These are phyloP conservation scores for Porodaedalea pini DNA, from an alignment of 1,284 basidiomycete genomes.

Conservation along the genomic window DNA sequence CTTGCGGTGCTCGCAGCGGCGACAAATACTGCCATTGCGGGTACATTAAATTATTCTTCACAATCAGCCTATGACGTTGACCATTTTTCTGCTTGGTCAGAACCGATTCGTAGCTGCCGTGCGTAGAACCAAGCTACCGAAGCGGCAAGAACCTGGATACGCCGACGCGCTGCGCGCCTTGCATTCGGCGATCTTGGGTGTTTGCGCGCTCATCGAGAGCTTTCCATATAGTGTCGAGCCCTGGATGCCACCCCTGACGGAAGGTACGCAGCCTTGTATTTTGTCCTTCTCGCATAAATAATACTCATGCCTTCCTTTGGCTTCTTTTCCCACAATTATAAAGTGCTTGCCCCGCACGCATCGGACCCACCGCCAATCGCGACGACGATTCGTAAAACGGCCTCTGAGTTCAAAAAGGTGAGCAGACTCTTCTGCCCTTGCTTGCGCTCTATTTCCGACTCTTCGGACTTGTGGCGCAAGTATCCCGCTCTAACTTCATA, in stretches of 20 bases:
- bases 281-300: constrained; percentile 25
- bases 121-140: constrained; percentile 63
- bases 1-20: constrained; percentile 88
- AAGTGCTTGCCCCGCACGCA: constrained; percentile 75
- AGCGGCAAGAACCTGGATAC: constrained; percentile 70
- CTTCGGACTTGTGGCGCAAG: too few species aligned
- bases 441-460: too few species aligned
- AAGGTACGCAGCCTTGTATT: constrained; percentile 46
- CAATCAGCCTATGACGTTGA: not conserved
- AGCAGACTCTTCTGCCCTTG: constrained; percentile 23
- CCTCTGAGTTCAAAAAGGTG: constrained; percentile 87
- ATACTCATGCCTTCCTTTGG: constrained; percentile 29
- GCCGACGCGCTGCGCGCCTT: constrained; percentile 71
- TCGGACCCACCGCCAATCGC: constrained; percentile 92
- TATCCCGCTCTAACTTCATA: too few species aligned
- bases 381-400: constrained; percentile 84
- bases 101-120: constrained; percentile 75
- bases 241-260: constrained; percentile 75
- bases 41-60: constrained; percentile 37
- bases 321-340: constrained; percentile 20
- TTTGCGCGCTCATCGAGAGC: constrained; percentile 81
- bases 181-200: constrained; percentile 87
- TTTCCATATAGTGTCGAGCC: constrained; percentile 75
- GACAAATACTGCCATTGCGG: constrained; percentile 84
- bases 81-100: constrained; percentile 36